These are phyloP conservation scores for Cyclocybe cylindracea DNA, from an alignment of 768 basidiomycete species.

Conservation along the genomic window DNA sequence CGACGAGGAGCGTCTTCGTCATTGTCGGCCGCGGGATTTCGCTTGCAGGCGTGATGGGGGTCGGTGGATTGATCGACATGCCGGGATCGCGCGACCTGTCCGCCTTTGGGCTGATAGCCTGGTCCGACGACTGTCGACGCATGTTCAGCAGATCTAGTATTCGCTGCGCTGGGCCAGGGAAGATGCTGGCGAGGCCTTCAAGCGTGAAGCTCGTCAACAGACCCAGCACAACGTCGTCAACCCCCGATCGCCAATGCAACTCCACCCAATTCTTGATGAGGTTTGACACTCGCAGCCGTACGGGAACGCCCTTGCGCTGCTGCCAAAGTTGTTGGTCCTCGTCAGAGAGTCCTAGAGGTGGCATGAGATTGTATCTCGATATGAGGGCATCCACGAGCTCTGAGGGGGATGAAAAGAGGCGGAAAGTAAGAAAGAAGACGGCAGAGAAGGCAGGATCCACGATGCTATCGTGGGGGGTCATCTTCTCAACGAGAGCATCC, in stretches of 20 bases:
- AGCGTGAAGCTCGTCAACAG: constrained; percentile 60
- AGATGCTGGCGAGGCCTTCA: constrained; percentile 61
- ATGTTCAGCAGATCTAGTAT: constrained; percentile 68
- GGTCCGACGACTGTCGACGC: constrained; percentile 50
- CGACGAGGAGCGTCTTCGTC: constrained; percentile 71
- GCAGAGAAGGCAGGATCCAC: constrained; percentile 86
- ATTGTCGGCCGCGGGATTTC: constrained; percentile 88
- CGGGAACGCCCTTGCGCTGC: constrained; percentile 84
- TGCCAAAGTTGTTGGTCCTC: constrained; percentile 77
- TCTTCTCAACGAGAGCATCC: constrained; percentile 89
- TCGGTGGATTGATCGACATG: constrained; percentile 68
- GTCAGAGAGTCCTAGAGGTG: constrained; percentile 55
- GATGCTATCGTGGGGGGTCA: constrained; percentile 92
- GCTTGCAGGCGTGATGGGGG: constrained; percentile 39
- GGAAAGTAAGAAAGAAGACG: constrained; percentile 95
- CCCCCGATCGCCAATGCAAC: constrained; percentile 78
- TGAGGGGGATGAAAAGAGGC: constrained; percentile 79
- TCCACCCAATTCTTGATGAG: constrained; percentile 96
- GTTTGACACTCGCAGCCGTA: constrained; percentile 89
- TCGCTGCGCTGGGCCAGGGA: constrained; percentile 69
- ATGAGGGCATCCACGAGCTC: constrained; percentile 80
- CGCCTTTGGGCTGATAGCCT: constrained; percentile 54
- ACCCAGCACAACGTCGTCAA: constrained; percentile 68
- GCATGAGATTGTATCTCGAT: constrained; percentile 78
- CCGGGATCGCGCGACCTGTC: constrained; percentile 75